Conservation (phyloP, 2,329 filamentous ascomycete genomes). For the Aspergillus fischeri region DNA sequence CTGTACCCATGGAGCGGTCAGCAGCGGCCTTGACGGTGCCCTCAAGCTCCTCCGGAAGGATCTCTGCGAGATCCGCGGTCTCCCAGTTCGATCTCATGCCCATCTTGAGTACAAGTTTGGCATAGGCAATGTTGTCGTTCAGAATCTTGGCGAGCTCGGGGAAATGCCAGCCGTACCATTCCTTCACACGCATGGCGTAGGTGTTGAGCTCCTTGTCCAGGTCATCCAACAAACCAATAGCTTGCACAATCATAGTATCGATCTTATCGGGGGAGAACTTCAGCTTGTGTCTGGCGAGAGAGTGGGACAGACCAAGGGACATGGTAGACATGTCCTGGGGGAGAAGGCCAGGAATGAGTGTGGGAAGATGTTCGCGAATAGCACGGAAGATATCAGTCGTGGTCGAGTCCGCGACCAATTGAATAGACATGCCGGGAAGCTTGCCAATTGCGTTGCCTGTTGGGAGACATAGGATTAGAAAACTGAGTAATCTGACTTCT, state of each 20-base stretch:
- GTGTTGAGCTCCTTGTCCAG: conserved; percentile 98
- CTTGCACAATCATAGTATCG: conserved; percentile 98
- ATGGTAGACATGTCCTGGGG: conserved; percentile 88
- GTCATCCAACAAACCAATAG: conserved; percentile 88
- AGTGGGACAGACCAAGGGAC: conserved; percentile 94
- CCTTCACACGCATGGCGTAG: conserved; percentile 98
- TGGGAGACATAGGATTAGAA: conserved; percentile 12
- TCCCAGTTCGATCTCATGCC: conserved; percentile 81
- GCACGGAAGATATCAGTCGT: conserved; percentile 90
- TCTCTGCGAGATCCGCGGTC: conserved; percentile 74
- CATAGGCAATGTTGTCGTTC: conserved; percentile 94
- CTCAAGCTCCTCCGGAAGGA: conserved; percentile 95
- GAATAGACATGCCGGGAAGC: conserved; percentile 80
- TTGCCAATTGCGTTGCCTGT: conserved; percentile 81
- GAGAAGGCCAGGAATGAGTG: conserved; percentile 82
- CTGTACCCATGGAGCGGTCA: conserved; percentile 97
- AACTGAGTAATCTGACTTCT: neutral
- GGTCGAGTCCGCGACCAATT: conserved; percentile 73
- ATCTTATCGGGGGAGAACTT: conserved; percentile 99
- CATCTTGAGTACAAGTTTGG: conserved; percentile 80
- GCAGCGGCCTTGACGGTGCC: conserved; percentile 85
- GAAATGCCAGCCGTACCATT: conserved; percentile 99
- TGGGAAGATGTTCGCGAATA: conserved; percentile 84
- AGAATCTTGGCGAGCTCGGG: conserved; percentile 96
- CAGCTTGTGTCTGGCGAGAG: conserved; percentile 92